Conservation (phyloP, 129 eudicot species). For the Centrapalus pauciflorus region DNA sequence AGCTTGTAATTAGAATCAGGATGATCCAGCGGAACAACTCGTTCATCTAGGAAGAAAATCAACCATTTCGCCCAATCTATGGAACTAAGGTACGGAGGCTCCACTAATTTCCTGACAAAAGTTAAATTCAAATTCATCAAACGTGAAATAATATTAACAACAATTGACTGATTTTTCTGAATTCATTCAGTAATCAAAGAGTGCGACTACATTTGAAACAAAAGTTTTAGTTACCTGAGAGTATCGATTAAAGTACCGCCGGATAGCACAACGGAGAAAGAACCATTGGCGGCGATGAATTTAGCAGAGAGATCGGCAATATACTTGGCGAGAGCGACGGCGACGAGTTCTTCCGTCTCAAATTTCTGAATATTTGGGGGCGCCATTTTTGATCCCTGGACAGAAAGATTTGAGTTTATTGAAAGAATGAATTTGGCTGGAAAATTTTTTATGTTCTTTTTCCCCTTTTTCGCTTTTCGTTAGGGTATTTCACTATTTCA, state of each 20-base stretch:
- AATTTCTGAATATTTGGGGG: conserved; percentile 4
- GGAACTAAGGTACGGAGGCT: conserved; percentile 7
- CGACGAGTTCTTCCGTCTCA: conserved; percentile 48
- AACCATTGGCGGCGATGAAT: conserved; percentile 53
- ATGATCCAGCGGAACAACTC: conserved; percentile 32
- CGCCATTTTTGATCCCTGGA: conserved; percentile 16
- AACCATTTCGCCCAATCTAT: conserved; percentile 36
- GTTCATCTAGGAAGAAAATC: conserved; percentile 32
- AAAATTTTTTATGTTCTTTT: too few relatives aligned
- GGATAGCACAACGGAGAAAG: conserved; percentile 72
- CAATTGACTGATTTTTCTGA: not conserved
- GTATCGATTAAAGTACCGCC: conserved; percentile 82
- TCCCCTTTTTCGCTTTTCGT: not conserved
- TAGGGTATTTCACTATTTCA: too few relatives aligned
- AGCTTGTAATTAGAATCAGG: conserved; percentile 31
- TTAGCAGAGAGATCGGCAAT: conserved; percentile 48
- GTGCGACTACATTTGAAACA: not conserved
- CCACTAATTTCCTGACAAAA: conserved; percentile 17
- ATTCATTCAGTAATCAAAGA: not conserved
- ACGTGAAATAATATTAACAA: not conserved
- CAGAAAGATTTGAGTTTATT: too few relatives aligned
- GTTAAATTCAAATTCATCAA: not conserved
- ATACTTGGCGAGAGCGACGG: conserved; percentile 63
- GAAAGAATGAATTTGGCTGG: too few relatives aligned
- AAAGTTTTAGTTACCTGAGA: conserved; percentile 41